phyloP scores from a whole-genome alignment of 31 red algal genomes.

The Bonnemaisonia californica region DNA sequence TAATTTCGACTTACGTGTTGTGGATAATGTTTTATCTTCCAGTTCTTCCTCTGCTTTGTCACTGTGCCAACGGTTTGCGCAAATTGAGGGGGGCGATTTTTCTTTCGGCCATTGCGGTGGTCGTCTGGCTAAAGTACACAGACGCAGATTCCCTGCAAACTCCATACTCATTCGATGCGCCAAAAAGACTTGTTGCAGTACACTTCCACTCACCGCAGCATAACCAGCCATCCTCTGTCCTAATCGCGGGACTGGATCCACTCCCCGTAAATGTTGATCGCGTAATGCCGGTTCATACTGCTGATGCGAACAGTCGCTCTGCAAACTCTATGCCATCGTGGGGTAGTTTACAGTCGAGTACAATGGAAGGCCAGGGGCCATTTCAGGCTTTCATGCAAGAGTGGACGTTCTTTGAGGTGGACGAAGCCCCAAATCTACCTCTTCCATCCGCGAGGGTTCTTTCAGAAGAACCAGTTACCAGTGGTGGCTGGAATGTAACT shows the following conservation, averaged over 20 bases:
- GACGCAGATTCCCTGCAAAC: neutral
- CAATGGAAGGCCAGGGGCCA: slow-evolving; percentile 37
- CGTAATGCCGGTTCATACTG: neutral
- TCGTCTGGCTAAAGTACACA: neutral
- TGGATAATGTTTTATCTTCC: slow-evolving; percentile 31
- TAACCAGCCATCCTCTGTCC: slow-evolving; percentile 27
- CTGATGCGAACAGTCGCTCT: neutral
- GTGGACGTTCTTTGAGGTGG: slow-evolving; percentile 17
- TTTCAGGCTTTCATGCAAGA: slow-evolving; percentile 39
- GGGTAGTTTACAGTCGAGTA: slow-evolving; percentile 37
- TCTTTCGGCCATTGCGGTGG: neutral
- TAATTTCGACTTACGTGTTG: slow-evolving; percentile 35
- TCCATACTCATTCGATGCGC: slow-evolving; percentile 26
- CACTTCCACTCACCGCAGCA: slow-evolving; percentile 58
- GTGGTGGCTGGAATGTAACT: slow-evolving; percentile 53
- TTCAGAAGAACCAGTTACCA: slow-evolving; percentile 37
- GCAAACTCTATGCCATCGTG: slow-evolving; percentile 26
- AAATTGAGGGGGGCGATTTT: slow-evolving; percentile 28
- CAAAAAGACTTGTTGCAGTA: slow-evolving; percentile 41
- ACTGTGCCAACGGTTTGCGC: slow-evolving; percentile 34
- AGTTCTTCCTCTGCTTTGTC: slow-evolving; percentile 39
- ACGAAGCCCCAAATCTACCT: slow-evolving; percentile 18
- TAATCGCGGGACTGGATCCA: slow-evolving; percentile 21
- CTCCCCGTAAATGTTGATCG: slow-evolving; percentile 22
- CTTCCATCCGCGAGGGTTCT: slow-evolving; percentile 33